phyloP scores from a whole-genome alignment of 345 rosid species.

The Combretum micranthum region DNA sequence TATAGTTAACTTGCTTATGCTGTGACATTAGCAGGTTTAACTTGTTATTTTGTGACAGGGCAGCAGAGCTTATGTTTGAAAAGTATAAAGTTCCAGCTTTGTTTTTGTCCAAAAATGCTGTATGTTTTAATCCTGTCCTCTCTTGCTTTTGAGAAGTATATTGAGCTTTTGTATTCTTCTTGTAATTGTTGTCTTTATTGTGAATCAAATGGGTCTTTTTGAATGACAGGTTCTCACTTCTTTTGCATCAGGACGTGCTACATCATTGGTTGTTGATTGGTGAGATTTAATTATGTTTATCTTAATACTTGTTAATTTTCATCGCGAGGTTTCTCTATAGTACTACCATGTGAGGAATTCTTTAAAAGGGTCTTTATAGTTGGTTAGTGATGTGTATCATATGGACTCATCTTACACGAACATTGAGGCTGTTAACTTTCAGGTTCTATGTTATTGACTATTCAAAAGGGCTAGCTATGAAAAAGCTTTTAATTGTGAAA shows the following conservation, averaged over 20 bases:
- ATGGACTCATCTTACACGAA: too few species aligned
- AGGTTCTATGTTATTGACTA: too few species aligned
- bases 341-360: too few species aligned
- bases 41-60: constrained; percentile 39
- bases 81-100: constrained; percentile 94
- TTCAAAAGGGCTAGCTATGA: too few species aligned
- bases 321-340: too few species aligned
- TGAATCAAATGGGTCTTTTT: constrained; percentile 5
- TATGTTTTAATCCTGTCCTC: constrained; percentile 27
- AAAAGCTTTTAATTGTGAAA: too few species aligned
- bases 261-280: constrained; percentile 97
- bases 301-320: too few species aligned
- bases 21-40: constrained; percentile 1
- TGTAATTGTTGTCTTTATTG: not conserved
- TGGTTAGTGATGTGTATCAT: too few species aligned
- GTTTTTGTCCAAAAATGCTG: constrained; percentile 98
- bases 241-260: constrained; percentile 97
- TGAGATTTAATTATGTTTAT: constrained; percentile 12
- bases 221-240: constrained; percentile 84
- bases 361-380: too few species aligned
- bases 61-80: constrained; percentile 94
- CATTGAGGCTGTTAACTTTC: too few species aligned
- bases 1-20: too few species aligned
- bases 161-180: not conserved
- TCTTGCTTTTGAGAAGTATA: not conserved